Evolutionary conservation across 2,329 filamentous ascomycete species (phyloP).

Genomic region (Tolypocladium amazonense): DNA sequence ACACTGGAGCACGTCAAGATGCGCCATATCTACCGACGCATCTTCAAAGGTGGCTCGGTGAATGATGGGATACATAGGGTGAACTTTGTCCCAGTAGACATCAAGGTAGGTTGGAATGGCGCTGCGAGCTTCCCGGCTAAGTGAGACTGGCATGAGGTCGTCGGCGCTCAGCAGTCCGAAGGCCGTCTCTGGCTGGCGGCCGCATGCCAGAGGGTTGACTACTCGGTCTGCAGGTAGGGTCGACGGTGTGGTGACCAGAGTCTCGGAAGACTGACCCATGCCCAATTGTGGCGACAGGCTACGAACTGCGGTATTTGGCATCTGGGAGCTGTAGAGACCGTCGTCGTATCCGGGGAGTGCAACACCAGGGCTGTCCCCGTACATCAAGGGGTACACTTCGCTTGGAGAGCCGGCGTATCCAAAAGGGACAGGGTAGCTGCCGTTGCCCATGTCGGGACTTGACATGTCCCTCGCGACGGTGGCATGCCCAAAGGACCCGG

Average conservation of each 20-base stretch:
- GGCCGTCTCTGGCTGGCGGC: conserved; percentile 30
- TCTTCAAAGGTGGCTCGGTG: conserved; percentile 35
- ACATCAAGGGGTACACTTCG: conserved; percentile 20
- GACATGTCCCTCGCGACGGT: conserved; percentile 7
- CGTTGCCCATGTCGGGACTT: conserved; percentile 10
- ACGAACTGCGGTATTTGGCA: conserved; percentile 33
- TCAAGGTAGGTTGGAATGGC: conserved; percentile 39
- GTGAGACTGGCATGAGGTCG: conserved; percentile 16
- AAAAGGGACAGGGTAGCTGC: conserved; percentile 17
- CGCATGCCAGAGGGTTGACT: conserved; percentile 23
- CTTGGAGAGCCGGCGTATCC: conserved; percentile 15
- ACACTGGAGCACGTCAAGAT: conserved; percentile 33
- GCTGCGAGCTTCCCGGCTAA: conserved; percentile 28
- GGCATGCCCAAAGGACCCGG: conserved; percentile 16
- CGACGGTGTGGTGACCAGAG: conserved; percentile 34
- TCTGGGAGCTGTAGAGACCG: conserved; percentile 24
- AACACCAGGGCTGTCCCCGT: conserved; percentile 18
- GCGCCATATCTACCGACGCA: conserved; percentile 19
- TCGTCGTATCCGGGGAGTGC: conserved; percentile 25
- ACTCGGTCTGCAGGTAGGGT: conserved; percentile 23
- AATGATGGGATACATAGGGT: conserved; percentile 37
- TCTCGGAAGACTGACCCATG: conserved; percentile 35
- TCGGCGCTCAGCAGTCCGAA: conserved; percentile 21
- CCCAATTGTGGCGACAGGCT: conserved; percentile 36
- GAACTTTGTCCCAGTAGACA: conserved; percentile 42